Percentiles rank a stretch among this genome's conserved stretches.
phyloP scores from a whole-genome alignment of 352 stramenopile species.

The Chrysophaeum taylorii region DNA sequence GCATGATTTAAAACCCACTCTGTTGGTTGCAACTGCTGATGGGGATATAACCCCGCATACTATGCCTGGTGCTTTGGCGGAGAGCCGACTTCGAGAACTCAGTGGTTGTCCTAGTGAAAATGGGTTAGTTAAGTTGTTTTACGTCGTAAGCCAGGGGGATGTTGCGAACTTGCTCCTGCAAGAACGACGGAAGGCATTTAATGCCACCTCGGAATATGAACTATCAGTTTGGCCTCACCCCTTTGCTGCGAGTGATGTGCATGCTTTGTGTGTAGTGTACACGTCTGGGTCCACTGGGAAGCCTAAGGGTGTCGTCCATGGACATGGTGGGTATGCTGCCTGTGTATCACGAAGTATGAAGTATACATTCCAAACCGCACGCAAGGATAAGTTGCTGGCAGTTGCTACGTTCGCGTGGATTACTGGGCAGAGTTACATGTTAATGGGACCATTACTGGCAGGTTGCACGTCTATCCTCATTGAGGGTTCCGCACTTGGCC shows the following conservation, averaged over 20 bases:
- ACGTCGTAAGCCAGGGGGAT: not conserved
- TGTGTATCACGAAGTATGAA: not conserved
- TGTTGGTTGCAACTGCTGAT: not conserved
- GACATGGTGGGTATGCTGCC: not conserved
- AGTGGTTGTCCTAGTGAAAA: not conserved
- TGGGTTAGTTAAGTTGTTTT: too few relatives aligned
- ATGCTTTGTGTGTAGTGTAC: not conserved
- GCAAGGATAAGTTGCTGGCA: not conserved
- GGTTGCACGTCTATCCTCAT: not conserved
- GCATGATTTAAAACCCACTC: not conserved
- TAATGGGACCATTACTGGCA: not conserved
- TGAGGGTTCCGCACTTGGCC: not conserved
- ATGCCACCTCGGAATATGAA: too few relatives aligned
- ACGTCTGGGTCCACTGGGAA: conserved; percentile 6
- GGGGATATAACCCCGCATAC: not conserved
- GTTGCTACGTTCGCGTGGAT: conserved; percentile 11
- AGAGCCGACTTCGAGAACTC: not conserved
- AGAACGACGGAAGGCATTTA: too few relatives aligned
- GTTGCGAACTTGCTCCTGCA: too few relatives aligned
- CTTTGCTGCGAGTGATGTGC: not conserved
- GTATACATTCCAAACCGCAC: not conserved
- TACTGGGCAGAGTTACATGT: conserved; percentile 6
- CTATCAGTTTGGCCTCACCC: not conserved
- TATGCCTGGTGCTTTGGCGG: not conserved
- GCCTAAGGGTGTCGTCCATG: conserved; percentile 5